phyloP scores from a whole-genome alignment of 108 stramenopile genomes.

The Nannochloropsis salina region DNA sequence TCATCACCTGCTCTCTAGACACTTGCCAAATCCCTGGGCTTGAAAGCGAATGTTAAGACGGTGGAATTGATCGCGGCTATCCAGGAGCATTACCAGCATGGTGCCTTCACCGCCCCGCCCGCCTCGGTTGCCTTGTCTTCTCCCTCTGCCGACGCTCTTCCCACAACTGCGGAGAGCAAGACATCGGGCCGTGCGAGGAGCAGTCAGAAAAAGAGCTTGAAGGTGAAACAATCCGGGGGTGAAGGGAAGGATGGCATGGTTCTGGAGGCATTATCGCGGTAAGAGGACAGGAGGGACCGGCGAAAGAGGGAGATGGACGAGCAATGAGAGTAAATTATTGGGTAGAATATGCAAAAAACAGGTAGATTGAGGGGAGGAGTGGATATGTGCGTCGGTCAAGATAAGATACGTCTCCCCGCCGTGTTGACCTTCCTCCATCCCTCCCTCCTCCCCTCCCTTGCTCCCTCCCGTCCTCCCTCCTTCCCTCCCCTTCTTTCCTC shows the following conservation, averaged over 20 bases:
- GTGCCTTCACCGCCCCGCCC: background rate
- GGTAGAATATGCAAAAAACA: background rate
- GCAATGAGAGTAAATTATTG: too few species aligned
- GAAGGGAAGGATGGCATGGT: background rate
- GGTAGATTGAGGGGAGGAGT: background rate
- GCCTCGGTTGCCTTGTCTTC: background rate
- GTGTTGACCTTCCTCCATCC: background rate
- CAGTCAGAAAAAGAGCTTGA: background rate
- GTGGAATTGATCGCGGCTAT: background rate
- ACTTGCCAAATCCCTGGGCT: slow-evolving; percentile 10
- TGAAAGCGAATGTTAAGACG: slow-evolving; percentile 5
- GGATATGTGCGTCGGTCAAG: background rate
- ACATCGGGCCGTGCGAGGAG: background rate
- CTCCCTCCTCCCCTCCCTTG: background rate
- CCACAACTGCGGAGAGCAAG: background rate
- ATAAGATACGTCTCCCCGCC: background rate
- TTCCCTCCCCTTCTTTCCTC: background rate
- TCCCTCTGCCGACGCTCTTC: background rate
- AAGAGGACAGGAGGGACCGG: background rate
- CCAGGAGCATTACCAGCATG: background rate
- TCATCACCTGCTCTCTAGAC: background rate
- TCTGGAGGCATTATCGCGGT: background rate
- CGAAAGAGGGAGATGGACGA: background rate
- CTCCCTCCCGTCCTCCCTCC: background rate
- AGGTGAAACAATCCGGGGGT: background rate